Evolutionary conservation across 2,329 filamentous ascomycete species (phyloP), one percentile per base, ranked within the genome.

Genomic region (Apiospora saccharicola): DNA sequence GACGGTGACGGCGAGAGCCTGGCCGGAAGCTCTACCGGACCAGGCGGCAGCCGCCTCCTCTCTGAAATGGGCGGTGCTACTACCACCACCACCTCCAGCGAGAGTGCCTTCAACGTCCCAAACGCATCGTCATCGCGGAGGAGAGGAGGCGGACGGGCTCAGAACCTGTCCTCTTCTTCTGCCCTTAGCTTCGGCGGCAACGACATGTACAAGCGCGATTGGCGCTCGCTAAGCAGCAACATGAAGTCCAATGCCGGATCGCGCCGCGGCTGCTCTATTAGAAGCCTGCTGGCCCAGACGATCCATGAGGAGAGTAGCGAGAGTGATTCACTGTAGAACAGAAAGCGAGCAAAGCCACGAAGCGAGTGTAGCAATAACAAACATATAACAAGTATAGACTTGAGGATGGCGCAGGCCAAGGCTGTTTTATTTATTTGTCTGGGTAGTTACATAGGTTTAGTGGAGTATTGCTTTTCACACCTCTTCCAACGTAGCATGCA

Each of bases 241-340:
- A 47, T 68, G 24, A 26, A 70, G 68, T 71, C 78, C 10, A 79
- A 80, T 6, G 80, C 80, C 37, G 80, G 83, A 13, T 81, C 47
- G 68, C 68, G 47, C 37, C 68, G 47, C 26, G 46, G 85, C 71
- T 82, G 83, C 70, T 81, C 84, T 68, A 82, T 82, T 5, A 82
- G 84, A 69, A 87, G 88, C 1, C 79, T 94, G 24, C 81, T 92
- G 61, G 86, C 88, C 41, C 90, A 92, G 78, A 92, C 90, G 0
- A 94, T 94, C 74, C 86, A 92, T 72, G 92, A 93, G 80, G 92
- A 94, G 79, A 91, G 92, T 70, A 91, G 93, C 79, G 86, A 86
- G 76, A 90, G 86, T 30, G 87, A 86, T 70, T 77, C 76, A 22
- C 74, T 73, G 43, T 77, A 72, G 74, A 46, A 14, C 8, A 30